Evolutionary conservation across 2,329 filamentous ascomycete genomes (phyloP), one percentile per base, ranked within the genome.

Genomic region (Dactylellina drechsleri): DNA sequence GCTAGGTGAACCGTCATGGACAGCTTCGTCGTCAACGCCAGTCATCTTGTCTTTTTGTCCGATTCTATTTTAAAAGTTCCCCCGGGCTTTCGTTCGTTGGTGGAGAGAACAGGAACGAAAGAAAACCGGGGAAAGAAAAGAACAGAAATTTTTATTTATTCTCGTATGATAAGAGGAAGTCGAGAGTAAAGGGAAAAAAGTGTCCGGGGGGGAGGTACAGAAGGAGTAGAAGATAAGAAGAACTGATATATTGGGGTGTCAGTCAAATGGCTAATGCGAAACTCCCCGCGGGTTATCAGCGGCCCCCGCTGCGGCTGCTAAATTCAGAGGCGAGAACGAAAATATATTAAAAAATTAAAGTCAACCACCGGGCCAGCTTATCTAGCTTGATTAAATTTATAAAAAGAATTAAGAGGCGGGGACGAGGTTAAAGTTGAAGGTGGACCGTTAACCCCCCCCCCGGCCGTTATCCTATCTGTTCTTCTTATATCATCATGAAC

Each of bases 241-340:
- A 26, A 23, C 23, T 23, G 4, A 58, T 50, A 66, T 59, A 49
- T 49, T 57, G 36, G 23, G 31, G 10, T 36, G 31, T 36, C 23
- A 40, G 23, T 18, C 36, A n/a, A 8, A 23, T n/a, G 40, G 43
- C 43, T 15, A 67, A 56, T 49, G 41, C 56, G 61, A 71, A 71
- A 71, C 66, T 71, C 66, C 59, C 66, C 66, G 66, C 66, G 45
- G 59, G 59, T 41, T 62, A 64, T 50, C 66, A 71, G 53, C 59
- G 52, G 53, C 58, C 59, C 47, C 45, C 52, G 18, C 45, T 20
- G 16, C n/a, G 31, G 31, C 31, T 36, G 31, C 31, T 36, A 5
- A 36, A 36, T 36, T 36, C 31, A 36, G 31, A 36, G 31, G 36
- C 36, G 26, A 52, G 40, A 50, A 18, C 7, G 43, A 47, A 47